phyloP scores from a whole-genome alignment of 2,329 filamentous ascomycete species.

The Ceratocystis albifundus region DNA sequence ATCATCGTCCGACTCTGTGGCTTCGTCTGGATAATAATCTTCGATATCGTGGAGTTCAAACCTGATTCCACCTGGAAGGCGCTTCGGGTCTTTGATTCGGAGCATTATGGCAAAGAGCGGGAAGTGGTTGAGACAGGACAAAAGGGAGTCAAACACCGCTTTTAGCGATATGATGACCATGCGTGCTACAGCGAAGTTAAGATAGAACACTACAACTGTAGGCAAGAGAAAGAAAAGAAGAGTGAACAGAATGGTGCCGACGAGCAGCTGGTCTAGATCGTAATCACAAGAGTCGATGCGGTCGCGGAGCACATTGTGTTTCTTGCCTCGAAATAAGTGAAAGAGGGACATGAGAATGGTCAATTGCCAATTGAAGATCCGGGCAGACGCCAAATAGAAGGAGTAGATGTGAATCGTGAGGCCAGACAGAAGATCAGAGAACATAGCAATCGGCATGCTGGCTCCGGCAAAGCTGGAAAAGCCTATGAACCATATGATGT shows the following conservation, averaged over 20 bases:
- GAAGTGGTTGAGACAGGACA: slow-evolving; percentile 94
- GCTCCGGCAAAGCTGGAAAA: slow-evolving; percentile 92
- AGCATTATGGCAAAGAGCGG: slow-evolving; percentile 96
- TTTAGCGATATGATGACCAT: slow-evolving; percentile 94
- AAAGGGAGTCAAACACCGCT: slow-evolving; percentile 75
- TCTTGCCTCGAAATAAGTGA: slow-evolving; percentile 95
- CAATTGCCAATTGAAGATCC: slow-evolving; percentile 97
- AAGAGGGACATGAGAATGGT: slow-evolving; percentile 96
- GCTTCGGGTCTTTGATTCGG: slow-evolving; percentile 78
- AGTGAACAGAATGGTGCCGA: slow-evolving; percentile 94
- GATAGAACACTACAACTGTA: slow-evolving; percentile 90
- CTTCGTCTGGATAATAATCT: slow-evolving; percentile 35
- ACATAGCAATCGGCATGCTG: slow-evolving; percentile 91
- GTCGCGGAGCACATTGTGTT: slow-evolving; percentile 90
- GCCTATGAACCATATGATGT: slow-evolving; percentile 82
- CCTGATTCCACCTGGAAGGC: slow-evolving; percentile 74
- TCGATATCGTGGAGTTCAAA: slow-evolving; percentile 78
- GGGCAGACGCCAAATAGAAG: slow-evolving; percentile 91
- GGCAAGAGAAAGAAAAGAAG: slow-evolving; percentile 88
- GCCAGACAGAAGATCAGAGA: slow-evolving; percentile 84
- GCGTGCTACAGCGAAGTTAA: slow-evolving; percentile 86
- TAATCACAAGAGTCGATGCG: slow-evolving; percentile 99
- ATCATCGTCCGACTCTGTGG: slow-evolving; percentile 27
- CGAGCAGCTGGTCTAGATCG: slow-evolving; percentile 87
- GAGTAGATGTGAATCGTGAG: slow-evolving; percentile 94